Conservation (phyloP, 768 basidiomycete species). For the Gymnopilus junonius region DNA sequence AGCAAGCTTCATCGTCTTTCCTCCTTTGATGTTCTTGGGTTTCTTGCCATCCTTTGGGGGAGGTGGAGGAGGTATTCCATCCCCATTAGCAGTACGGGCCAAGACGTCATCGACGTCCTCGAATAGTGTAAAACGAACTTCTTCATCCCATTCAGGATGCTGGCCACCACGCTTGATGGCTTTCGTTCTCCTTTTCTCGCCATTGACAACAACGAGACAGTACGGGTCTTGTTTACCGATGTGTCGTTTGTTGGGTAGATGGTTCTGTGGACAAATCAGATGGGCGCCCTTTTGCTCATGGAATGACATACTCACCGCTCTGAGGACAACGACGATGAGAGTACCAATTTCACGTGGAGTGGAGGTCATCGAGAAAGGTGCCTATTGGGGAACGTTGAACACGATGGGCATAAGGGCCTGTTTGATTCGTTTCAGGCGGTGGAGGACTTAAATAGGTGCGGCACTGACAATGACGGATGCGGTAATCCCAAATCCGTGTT, state of each 20-base stretch:
- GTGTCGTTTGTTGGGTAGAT: slow-evolving; percentile 88
- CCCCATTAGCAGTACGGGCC: slow-evolving; percentile 41
- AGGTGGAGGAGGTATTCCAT: slow-evolving; percentile 63
- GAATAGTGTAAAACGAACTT: slow-evolving; percentile 87
- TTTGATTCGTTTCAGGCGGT: slow-evolving; percentile 21
- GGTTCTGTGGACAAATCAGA: slow-evolving; percentile 57
- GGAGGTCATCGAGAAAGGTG: slow-evolving; percentile 50
- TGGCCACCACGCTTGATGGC: slow-evolving; percentile 97
- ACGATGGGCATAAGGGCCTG: slow-evolving; percentile 24
- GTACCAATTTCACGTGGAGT: slow-evolving; percentile 85
- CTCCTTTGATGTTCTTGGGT: slow-evolving; percentile 64
- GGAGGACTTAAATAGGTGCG: slow-evolving; percentile 24
- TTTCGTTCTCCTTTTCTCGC: slow-evolving; percentile 86
- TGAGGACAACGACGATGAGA: slow-evolving; percentile 89
- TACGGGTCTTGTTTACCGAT: slow-evolving; percentile 99
- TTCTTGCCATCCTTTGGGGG: slow-evolving; percentile 66
- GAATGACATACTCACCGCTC: slow-evolving; percentile 70
- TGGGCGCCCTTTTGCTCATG: slow-evolving; percentile 22
- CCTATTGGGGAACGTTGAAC: slow-evolving; percentile 11
- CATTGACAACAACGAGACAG: slow-evolving; percentile 78
- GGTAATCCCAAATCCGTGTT: slow-evolving; percentile 22
- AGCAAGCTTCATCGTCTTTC: slow-evolving; percentile 74
- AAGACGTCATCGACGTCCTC: slow-evolving; percentile 72
- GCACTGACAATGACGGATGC: slow-evolving; percentile 26
- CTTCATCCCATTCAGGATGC: slow-evolving; percentile 99